Percentiles rank a stretch among this genome's conserved stretches.
These are phyloP conservation scores for Aspergillus homomorphus DNA, from an alignment of 495 filamentous ascomycete species.

Conservation along the genomic window DNA sequence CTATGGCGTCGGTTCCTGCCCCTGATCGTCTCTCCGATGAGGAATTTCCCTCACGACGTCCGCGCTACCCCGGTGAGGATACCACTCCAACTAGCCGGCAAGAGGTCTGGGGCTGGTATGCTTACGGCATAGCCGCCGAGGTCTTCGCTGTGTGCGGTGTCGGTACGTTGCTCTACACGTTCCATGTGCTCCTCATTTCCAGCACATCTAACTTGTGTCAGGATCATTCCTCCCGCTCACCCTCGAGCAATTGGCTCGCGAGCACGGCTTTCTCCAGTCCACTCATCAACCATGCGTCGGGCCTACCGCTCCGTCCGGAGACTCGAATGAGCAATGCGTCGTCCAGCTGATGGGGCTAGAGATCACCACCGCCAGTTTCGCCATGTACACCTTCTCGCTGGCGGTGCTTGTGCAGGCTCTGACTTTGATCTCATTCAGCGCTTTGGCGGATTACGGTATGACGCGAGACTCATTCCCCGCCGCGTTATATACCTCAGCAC, in stretches of 20 bases:
- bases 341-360: conserved; percentile 42
- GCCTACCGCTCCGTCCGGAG: conserved; percentile 17
- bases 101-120: conserved; percentile 86
- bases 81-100: conserved; percentile 72
- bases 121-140: conserved; percentile 85
- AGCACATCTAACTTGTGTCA: conserved; percentile 21
- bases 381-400: conserved; percentile 54
- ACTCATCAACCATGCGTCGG: conserved; percentile 42
- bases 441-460: conserved; percentile 53
- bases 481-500: background rate
- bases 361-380: conserved; percentile 52
- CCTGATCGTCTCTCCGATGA: conserved; percentile 12
- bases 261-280: conserved; percentile 70
- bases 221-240: conserved; percentile 89
- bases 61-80: conserved; percentile 73
- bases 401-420: conserved; percentile 53
- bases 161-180: conserved; percentile 22
- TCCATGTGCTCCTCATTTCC: background rate
- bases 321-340: conserved; percentile 41
- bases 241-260: conserved; percentile 80
- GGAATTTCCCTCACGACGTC: conserved; percentile 27
- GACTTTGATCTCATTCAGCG: conserved; percentile 51
- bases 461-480: background rate
- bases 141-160: conserved; percentile 89
- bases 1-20: background rate